These are phyloP conservation scores for Ricinus communis DNA, from an alignment of 345 rosid species.

Conservation along the genomic window DNA sequence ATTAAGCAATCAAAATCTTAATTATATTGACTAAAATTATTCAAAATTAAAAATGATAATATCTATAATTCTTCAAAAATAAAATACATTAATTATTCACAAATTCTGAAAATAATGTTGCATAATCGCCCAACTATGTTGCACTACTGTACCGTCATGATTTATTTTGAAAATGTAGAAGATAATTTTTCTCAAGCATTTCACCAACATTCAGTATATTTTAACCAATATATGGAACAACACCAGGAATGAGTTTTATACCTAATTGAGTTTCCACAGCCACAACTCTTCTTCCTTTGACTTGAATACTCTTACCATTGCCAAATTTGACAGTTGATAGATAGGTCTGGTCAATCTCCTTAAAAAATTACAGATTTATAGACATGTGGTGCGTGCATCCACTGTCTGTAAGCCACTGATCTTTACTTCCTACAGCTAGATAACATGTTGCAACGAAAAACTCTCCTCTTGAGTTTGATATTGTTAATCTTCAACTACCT, in stretches of 20 bases:
- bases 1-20: no score
- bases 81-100: no score
- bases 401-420: neutral
- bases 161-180: neutral
- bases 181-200: neutral
- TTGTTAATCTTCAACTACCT: neutral
- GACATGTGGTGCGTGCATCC: neutral
- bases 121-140: no score
- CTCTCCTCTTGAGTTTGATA: neutral
- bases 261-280: neutral
- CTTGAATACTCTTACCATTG: neutral
- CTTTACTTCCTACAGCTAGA: no score
- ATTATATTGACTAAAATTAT: no score
- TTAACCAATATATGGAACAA: neutral
- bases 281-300: neutral
- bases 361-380: neutral
- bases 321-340: neutral
- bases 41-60: no score
- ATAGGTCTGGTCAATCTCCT: neutral
- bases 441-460: neutral
- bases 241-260: neutral
- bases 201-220: neutral
- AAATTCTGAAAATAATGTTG: no score
- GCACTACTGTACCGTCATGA: no score
- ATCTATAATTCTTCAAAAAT: no score